These are phyloP conservation scores for Solanum chiquidenum DNA, from an alignment of 257 asterid genomes.

Conservation along the genomic window DNA sequence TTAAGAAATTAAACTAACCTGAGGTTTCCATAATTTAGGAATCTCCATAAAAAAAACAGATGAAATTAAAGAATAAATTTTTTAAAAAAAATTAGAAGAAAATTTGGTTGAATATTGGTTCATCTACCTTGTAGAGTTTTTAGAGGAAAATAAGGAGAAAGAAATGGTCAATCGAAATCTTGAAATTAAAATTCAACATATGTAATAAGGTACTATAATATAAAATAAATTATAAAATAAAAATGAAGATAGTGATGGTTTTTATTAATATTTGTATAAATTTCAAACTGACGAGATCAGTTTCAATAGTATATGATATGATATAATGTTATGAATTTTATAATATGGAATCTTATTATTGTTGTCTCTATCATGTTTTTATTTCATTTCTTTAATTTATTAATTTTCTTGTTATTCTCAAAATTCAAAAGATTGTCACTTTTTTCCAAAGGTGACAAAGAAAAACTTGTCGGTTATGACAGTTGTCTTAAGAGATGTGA, in stretches of 20 bases:
- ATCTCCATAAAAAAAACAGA: conserved; percentile 28
- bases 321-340: not conserved
- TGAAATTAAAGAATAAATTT: not conserved
- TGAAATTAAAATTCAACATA: not conserved
- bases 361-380: not conserved
- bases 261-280: not conserved
- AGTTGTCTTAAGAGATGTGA: not conserved
- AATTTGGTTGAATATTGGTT: not conserved
- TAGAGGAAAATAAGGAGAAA: conserved; percentile 39
- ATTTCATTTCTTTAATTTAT: not conserved
- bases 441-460: not conserved
- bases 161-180: conserved; percentile 28
- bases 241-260: not conserved
- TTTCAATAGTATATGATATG: not conserved
- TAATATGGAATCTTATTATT: not conserved
- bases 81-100: not conserved
- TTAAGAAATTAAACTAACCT: conserved; percentile 20
- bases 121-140: not conserved
- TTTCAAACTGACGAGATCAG: not conserved
- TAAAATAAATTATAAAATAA: not conserved
- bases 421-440: not conserved
- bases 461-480: not conserved
- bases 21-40: conserved; percentile 25
- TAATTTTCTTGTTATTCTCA: not conserved
- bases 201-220: not conserved